Conservation (phyloP, 208 protist species). For the Crithidia brevicula region DNA sequence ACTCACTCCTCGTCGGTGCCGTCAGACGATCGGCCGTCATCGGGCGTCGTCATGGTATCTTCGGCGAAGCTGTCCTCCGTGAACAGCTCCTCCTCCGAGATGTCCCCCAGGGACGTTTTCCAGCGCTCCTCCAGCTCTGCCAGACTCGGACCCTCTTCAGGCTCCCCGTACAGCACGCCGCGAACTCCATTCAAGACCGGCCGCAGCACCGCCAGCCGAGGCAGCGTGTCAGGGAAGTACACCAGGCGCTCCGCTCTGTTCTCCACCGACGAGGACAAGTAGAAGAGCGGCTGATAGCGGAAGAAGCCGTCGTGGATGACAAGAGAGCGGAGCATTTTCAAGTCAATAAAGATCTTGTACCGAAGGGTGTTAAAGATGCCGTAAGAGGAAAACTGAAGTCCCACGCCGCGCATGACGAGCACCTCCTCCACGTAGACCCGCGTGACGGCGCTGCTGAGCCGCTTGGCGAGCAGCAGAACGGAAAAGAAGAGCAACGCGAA, state of each 20-base stretch:
- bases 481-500: slow-evolving; percentile 31
- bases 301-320: slow-evolving; percentile 88
- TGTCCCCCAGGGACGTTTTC: slow-evolving; percentile 22
- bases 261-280: slow-evolving; percentile 79
- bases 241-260: slow-evolving; percentile 61
- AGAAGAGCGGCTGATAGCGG: slow-evolving; percentile 82
- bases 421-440: slow-evolving; percentile 79
- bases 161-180: slow-evolving; percentile 75
- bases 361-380: slow-evolving; percentile 61
- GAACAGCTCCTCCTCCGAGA: slow-evolving; percentile 15
- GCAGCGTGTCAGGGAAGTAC: slow-evolving; percentile 77
- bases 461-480: slow-evolving; percentile 37
- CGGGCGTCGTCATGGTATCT: slow-evolving; percentile 28
- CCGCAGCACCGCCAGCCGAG: slow-evolving; percentile 72
- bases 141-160: slow-evolving; percentile 59
- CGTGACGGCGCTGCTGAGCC: slow-evolving; percentile 35
- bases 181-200: slow-evolving; percentile 71
- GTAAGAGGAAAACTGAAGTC: slow-evolving; percentile 76
- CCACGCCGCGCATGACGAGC: slow-evolving; percentile 74
- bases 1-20: slow-evolving; percentile 16
- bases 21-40: slow-evolving; percentile 19
- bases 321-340: slow-evolving; percentile 67
- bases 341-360: slow-evolving; percentile 60
- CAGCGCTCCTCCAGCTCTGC: slow-evolving; percentile 49
- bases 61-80: slow-evolving; percentile 45